Conservation (phyloP, 305 asterid species). For the Caryopteris hybrid region DNA sequence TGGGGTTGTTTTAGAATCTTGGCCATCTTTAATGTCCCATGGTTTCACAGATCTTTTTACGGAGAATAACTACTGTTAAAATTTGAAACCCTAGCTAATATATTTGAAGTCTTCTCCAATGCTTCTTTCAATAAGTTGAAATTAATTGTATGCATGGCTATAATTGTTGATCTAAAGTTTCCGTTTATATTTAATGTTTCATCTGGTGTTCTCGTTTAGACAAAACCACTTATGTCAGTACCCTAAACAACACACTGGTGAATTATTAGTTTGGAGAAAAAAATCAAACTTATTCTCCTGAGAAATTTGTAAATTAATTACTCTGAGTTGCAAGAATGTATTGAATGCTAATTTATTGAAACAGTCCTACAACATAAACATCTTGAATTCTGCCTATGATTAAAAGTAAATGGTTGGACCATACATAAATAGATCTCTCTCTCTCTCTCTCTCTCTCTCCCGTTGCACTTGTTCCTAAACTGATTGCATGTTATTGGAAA, state of each 20-base stretch:
- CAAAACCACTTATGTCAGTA: no score
- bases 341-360: constrained; percentile 10
- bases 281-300: no score
- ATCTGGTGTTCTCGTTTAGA: no score
- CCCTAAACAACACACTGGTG: no score
- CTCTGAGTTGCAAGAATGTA: no score
- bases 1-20: constrained; percentile 1
- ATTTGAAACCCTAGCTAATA: constrained; percentile 27
- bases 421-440: constrained; percentile 16
- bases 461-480: constrained; percentile 32
- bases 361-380: neutral
- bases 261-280: no score
- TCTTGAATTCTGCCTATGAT: constrained; percentile 18
- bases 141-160: neutral
- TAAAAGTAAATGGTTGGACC: constrained; percentile 32
- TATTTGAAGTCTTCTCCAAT: constrained; percentile 1
- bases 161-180: neutral
- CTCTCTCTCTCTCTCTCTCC: constrained; percentile 12
- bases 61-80: constrained; percentile 5
- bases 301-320: no score
- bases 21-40: neutral
- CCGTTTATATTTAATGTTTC: neutral
- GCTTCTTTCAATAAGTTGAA: neutral
- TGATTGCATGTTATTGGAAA: constrained; percentile 27
- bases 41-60: neutral